These are phyloP conservation scores for Elsinoe arachidis DNA, from an alignment of 2,329 filamentous ascomycete species.

Conservation along the genomic window DNA sequence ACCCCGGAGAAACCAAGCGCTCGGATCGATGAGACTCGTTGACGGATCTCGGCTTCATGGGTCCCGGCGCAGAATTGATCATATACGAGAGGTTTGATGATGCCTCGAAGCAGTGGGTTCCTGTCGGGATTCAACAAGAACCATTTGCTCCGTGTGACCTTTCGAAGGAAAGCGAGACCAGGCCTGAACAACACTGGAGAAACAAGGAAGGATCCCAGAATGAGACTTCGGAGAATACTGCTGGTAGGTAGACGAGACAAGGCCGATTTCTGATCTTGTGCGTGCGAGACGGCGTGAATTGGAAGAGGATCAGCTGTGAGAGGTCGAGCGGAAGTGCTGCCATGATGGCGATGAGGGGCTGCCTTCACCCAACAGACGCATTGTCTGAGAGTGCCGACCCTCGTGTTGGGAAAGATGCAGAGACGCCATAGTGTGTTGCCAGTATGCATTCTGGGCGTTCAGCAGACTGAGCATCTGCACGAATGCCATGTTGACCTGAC, in stretches of 20 bases:
- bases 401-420: no score
- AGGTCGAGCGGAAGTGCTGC: neutral
- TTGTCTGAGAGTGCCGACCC: no score
- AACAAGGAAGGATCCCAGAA: constrained; percentile 27
- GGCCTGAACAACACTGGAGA: constrained; percentile 25
- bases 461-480: neutral
- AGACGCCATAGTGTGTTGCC: neutral
- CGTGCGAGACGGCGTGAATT: neutral
- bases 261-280: constrained; percentile 7
- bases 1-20: constrained; percentile 45
- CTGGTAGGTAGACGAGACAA: constrained; percentile 19
- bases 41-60: constrained; percentile 39
- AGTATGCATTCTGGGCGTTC: neutral
- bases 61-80: constrained; percentile 50
- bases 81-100: constrained; percentile 43
- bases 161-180: constrained; percentile 26
- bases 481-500: neutral
- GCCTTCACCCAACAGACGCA: no score
- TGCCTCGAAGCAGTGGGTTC: constrained; percentile 37
- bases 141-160: constrained; percentile 37
- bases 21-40: constrained; percentile 39
- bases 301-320: neutral
- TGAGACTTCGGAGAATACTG: constrained; percentile 25
- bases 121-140: constrained; percentile 40
- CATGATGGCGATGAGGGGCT: no score